These are phyloP conservation scores for Phialophora chinensis DNA, from an alignment of 2,329 filamentous ascomycete species.

Conservation along the genomic window DNA sequence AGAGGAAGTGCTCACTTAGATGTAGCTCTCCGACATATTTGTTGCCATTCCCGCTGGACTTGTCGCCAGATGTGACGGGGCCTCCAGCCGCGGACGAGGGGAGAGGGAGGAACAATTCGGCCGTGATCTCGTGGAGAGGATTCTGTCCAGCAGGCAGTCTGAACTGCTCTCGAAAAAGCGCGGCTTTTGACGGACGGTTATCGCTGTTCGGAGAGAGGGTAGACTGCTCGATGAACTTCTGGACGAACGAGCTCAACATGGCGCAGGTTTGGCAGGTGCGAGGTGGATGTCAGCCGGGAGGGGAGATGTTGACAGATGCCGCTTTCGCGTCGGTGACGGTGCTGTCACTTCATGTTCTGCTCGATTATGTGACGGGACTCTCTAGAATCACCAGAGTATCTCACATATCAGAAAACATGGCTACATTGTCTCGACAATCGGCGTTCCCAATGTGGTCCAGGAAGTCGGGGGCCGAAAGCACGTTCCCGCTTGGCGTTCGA, in stretches of 20 bases:
- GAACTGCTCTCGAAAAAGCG: constrained; percentile 95
- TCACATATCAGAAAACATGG: constrained; percentile 11
- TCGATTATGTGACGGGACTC: not conserved
- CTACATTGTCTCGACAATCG: not conserved
- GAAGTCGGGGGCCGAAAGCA: constrained; percentile 24
- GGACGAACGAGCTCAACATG: constrained; percentile 77
- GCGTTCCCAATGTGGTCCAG: constrained; percentile 1
- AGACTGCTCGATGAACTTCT: constrained; percentile 92
- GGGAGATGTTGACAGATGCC: constrained; percentile 1
- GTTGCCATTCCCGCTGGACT: constrained; percentile 67
- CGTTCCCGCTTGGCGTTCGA: not conserved
- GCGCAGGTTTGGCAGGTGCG: constrained; percentile 24
- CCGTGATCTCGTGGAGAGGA: constrained; percentile 93
- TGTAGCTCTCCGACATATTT: constrained; percentile 93
- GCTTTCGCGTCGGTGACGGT: constrained; percentile 20
- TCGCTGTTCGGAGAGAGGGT: constrained; percentile 74
- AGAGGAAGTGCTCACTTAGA: constrained; percentile 91
- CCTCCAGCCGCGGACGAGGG: constrained; percentile 60
- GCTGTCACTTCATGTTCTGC: constrained; percentile 19
- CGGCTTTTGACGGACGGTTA: constrained; percentile 85
- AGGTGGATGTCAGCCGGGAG: constrained; percentile 13
- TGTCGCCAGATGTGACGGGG: constrained; percentile 66
- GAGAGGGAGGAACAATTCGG: constrained; percentile 86
- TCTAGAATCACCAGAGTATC: constrained; percentile 13
- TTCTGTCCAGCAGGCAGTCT: constrained; percentile 90